Evolutionary conservation across 202 grass and related monocot genomes (phyloP).

Genomic region (Panicum virgatum): DNA sequence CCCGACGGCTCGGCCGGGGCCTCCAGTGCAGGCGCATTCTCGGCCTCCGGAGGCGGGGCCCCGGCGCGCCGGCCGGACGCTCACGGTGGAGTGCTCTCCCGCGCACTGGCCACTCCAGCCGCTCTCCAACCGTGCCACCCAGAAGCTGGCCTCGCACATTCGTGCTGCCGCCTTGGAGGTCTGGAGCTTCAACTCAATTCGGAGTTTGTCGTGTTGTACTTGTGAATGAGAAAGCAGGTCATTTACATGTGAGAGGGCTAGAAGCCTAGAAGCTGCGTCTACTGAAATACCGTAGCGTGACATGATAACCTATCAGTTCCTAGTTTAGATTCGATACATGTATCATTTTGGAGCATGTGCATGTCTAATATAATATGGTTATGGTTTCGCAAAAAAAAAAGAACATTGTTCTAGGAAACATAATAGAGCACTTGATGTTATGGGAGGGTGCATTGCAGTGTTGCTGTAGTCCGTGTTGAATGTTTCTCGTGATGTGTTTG

Average conservation of each 20-base stretch:
- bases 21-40: conserved; percentile 24
- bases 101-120: conserved; percentile 82
- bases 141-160: conserved; percentile 77
- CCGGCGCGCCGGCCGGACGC: conserved; percentile 68
- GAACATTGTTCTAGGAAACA: too few species aligned
- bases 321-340: not conserved
- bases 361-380: not conserved
- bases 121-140: conserved; percentile 77
- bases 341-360: not conserved
- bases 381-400: too few species aligned
- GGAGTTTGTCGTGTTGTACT: not conserved
- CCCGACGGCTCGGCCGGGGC: conserved; percentile 29
- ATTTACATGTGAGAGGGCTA: not conserved
- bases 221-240: not conserved
- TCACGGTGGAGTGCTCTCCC: conserved; percentile 79
- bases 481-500: not conserved
- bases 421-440: not conserved
- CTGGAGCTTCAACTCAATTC: not conserved
- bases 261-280: not conserved
- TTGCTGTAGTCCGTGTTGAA: not conserved
- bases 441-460: not conserved
- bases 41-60: conserved; percentile 33
- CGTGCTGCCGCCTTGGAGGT: conserved; percentile 84
- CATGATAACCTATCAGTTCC: not conserved
- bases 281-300: not conserved